These are phyloP conservation scores for Perilla frutescens DNA, from an alignment of 257 asterid genomes.

Conservation along the genomic window DNA sequence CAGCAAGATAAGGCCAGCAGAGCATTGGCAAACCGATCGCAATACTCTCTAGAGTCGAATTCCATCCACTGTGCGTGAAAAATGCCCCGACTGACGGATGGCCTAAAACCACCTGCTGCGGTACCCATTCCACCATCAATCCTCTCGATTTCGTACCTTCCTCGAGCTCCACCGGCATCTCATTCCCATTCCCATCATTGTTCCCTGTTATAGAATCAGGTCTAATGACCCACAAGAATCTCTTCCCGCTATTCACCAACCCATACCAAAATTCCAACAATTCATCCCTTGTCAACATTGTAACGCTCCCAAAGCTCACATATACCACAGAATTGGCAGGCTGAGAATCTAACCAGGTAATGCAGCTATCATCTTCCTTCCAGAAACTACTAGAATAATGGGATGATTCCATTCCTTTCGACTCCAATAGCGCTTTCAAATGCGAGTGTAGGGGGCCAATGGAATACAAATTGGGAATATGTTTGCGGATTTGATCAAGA, in stretches of 20 bases:
- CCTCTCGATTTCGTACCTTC: slow-evolving; percentile 46
- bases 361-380: slow-evolving; percentile 44
- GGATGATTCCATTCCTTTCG: slow-evolving; percentile 15
- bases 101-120: slow-evolving; percentile 54
- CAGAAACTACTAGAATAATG: slow-evolving; percentile 44
- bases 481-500: slow-evolving; percentile 48
- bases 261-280: slow-evolving; percentile 60
- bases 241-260: slow-evolving; percentile 44
- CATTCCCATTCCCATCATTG: neutral
- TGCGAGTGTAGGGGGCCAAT: slow-evolving; percentile 64
- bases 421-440: slow-evolving; percentile 29
- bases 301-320: slow-evolving; percentile 47
- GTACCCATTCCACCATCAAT: slow-evolving; percentile 56
- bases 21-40: slow-evolving; percentile 39
- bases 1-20: slow-evolving; percentile 47
- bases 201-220: slow-evolving; percentile 42
- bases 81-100: slow-evolving; percentile 52
- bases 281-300: slow-evolving; percentile 39
- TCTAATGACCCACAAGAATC: slow-evolving; percentile 62
- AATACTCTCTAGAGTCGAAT: slow-evolving; percentile 39
- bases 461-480: slow-evolving; percentile 53
- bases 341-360: slow-evolving; percentile 46
- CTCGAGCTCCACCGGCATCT: slow-evolving; percentile 33
- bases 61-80: slow-evolving; percentile 55
- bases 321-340: slow-evolving; percentile 49